These are phyloP conservation scores for Apiotrichum domesticum DNA, from an alignment of 1,284 basidiomycete genomes.

Conservation along the genomic window DNA sequence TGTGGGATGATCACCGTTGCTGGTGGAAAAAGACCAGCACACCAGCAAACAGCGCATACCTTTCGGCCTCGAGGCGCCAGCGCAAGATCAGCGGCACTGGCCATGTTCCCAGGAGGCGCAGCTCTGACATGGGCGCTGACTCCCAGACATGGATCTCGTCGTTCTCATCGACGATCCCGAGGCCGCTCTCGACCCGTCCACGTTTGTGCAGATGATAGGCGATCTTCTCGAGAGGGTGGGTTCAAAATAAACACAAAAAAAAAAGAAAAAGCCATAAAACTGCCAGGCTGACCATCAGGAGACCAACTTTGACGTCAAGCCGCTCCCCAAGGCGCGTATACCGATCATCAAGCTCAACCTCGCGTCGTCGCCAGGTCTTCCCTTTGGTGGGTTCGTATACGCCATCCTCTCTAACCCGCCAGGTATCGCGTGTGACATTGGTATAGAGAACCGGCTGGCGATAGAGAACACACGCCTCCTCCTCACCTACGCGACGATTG, in stretches of 20 bases:
- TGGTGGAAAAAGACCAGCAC: too few species aligned
- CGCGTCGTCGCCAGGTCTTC: slow-evolving; percentile 80
- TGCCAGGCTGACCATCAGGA: slow-evolving; percentile 51
- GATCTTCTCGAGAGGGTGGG: slow-evolving; percentile 83
- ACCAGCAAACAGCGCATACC: too few species aligned
- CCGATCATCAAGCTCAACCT: slow-evolving; percentile 96
- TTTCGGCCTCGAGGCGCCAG: too few species aligned
- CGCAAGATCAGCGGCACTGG: too few species aligned
- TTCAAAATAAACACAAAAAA: slow-evolving; percentile 8
- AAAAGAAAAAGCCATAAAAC: too few species aligned
- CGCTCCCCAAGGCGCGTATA: slow-evolving; percentile 92
- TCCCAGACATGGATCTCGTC: slow-evolving; percentile 94
- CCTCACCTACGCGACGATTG: slow-evolving; percentile 95
- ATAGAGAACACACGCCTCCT: slow-evolving; percentile 93
- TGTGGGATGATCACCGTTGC: too few species aligned
- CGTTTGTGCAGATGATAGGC: slow-evolving; percentile 90
- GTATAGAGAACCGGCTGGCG: slow-evolving; percentile 94
- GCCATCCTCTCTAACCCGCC: neutral
- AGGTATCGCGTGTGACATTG: slow-evolving; percentile 89
- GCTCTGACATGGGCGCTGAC: neutral
- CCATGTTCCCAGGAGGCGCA: too few species aligned
- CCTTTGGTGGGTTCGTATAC: slow-evolving; percentile 54
- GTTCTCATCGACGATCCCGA: slow-evolving; percentile 82
- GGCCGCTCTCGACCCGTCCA: slow-evolving; percentile 62
- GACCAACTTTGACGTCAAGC: slow-evolving; percentile 91